Evolutionary conservation across 2,329 filamentous ascomycete genomes (phyloP).

Genomic region (Penicillium sp.): DNA sequence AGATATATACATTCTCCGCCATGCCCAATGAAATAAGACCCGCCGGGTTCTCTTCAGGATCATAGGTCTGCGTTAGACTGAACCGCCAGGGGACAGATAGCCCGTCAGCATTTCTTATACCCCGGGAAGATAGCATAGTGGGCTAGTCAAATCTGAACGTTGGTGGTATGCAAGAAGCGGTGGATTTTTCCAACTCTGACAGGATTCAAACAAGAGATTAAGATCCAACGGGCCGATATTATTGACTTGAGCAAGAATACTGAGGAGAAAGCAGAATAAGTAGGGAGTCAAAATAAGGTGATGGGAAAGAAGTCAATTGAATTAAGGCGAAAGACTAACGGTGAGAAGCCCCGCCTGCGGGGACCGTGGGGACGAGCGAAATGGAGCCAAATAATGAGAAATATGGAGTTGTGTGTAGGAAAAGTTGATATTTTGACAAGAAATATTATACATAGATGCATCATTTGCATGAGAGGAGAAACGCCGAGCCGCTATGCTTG

Average conservation of each 20-base stretch:
- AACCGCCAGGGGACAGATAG: conserved; percentile 31
- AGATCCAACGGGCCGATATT: no score
- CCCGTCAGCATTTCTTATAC: conserved; percentile 22
- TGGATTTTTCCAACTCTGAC: neutral
- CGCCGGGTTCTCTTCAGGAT: conserved; percentile 30
- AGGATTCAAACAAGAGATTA: neutral
- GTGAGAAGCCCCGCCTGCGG: neutral
- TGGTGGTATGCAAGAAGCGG: neutral
- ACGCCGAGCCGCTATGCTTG: conserved; percentile 24
- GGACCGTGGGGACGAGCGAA: neutral
- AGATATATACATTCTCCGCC: conserved; percentile 35
- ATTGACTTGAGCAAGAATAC: neutral
- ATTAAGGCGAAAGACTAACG: neutral
- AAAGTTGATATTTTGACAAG: neutral
- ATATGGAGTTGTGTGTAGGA: neutral
- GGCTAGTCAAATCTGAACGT: neutral
- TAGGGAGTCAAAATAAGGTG: neutral
- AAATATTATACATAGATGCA: neutral
- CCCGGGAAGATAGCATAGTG: conserved; percentile 32
- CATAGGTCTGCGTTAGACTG: conserved; percentile 26
- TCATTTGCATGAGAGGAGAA: conserved; percentile 3
- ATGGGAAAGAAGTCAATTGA: neutral
- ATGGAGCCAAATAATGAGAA: neutral
- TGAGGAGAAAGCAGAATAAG: neutral
- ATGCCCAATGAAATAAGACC: conserved; percentile 39